Evolutionary conservation across 495 filamentous ascomycete genomes (phyloP).

Genomic region (Haplographium delicatum): DNA sequence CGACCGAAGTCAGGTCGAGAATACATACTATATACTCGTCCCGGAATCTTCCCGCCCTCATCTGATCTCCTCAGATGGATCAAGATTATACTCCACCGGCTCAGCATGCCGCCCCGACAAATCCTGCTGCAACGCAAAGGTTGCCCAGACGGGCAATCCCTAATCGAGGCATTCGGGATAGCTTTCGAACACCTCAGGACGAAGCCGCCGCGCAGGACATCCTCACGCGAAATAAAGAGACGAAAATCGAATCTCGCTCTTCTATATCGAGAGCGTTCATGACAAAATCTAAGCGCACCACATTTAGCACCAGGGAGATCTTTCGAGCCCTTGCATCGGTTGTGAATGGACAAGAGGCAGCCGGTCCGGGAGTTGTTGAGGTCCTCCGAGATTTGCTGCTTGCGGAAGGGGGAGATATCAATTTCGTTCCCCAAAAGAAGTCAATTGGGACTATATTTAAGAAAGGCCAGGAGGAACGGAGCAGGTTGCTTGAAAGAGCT

Average conservation of each 20-base stretch:
- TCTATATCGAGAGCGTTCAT: conserved; percentile 6
- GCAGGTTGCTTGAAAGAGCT: conserved; percentile 9
- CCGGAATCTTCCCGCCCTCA: too few relatives aligned
- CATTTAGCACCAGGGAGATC: conserved; percentile 16
- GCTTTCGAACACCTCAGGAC: conserved; percentile 10
- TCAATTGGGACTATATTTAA: conserved; percentile 3
- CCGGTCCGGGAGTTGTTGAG: conserved; percentile 17
- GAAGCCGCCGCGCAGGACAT: conserved; percentile 9
- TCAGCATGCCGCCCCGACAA: not conserved
- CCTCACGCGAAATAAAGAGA: conserved; percentile 15
- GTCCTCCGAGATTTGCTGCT: conserved; percentile 3
- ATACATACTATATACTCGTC: too few relatives aligned
- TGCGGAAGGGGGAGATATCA: conserved; percentile 12
- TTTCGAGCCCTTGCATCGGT: conserved; percentile 9
- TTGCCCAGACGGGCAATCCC: too few relatives aligned
- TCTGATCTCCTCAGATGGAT: too few relatives aligned
- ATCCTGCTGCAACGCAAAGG: too few relatives aligned
- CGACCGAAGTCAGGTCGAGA: not conserved
- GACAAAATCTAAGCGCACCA: conserved; percentile 16
- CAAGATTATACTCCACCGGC: conserved; percentile 1
- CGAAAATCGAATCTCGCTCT: conserved; percentile 17
- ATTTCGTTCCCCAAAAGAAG: conserved; percentile 18
- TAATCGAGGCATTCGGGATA: too few relatives aligned
- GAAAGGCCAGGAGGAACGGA: conserved; percentile 18
- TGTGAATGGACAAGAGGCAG: conserved; percentile 12